A percentile compares a stretch with the other conserved stretches of the same genome.
phyloP scores from a whole-genome alignment of 2,329 filamentous ascomycete species.

The Hymenoscyphus linearis region DNA sequence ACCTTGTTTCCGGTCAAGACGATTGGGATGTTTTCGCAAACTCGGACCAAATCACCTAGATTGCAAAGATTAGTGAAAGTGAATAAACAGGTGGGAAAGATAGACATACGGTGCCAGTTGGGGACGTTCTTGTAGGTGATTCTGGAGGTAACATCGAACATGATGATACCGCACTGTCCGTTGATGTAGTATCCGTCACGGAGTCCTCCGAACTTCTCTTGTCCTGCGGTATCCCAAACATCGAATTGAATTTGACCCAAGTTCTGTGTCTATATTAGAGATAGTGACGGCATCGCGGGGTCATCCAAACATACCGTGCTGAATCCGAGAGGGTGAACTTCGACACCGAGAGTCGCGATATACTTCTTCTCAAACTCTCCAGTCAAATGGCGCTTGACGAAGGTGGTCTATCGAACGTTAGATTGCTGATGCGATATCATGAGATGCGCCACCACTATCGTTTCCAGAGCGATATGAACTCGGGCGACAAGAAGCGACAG shows the following conservation, averaged over 20 bases:
- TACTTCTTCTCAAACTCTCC: conserved; percentile 99
- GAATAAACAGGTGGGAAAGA: background rate
- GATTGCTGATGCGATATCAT: conserved; percentile 13
- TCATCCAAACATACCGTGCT: conserved; percentile 71
- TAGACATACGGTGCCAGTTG: conserved; percentile 96
- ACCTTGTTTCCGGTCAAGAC: conserved; percentile 99
- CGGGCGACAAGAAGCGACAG: conserved; percentile 8
- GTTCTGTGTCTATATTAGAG: conserved; percentile 54
- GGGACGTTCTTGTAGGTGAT: conserved; percentile 99
- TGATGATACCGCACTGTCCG: conserved; percentile 99
- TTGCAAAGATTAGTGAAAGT: conserved; percentile 14
- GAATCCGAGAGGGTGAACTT: conserved; percentile 98
- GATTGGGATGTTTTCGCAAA: conserved; percentile 99
- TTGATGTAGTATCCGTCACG: conserved; percentile 99
- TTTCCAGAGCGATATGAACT: conserved; percentile 22
- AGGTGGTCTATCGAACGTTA: conserved; percentile 71
- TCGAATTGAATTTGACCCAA: conserved; percentile 96
- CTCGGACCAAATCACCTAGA: conserved; percentile 90
- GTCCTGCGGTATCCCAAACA: conserved; percentile 97
- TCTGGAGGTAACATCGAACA: conserved; percentile 99
- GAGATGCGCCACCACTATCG: conserved; percentile 19
- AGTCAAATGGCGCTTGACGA: conserved; percentile 99
- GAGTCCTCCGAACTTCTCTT: conserved; percentile 99
- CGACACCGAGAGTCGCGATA: conserved; percentile 98
- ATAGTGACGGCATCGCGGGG: conserved; percentile 14